Percentiles rank a stretch among this genome's conserved stretches.
Evolutionary conservation across 2,329 filamentous ascomycete species (phyloP).

Genomic region (Fusarium falciforme): DNA sequence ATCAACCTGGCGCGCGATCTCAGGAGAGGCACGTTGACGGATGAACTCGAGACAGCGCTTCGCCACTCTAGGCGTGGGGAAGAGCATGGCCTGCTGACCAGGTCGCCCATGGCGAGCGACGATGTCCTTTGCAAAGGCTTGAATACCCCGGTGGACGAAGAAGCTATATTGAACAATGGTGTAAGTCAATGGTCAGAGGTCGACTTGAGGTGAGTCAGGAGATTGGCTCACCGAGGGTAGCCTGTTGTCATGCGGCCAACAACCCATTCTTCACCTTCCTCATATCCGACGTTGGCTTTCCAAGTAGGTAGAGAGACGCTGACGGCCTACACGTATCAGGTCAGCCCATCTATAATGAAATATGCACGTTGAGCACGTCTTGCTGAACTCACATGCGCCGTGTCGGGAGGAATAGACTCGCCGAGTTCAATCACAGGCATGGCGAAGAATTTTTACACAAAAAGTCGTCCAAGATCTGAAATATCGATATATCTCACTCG

Average conservation of each 20-base stretch:
- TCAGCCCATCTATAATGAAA: not conserved
- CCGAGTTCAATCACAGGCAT: slow-evolving; percentile 69
- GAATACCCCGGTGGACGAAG: slow-evolving; percentile 88
- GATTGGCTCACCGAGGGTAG: slow-evolving; percentile 77
- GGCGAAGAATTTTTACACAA: not conserved
- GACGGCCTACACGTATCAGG: slow-evolving; percentile 73
- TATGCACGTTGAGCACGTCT: not conserved
- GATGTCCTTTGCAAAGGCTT: slow-evolving; percentile 77
- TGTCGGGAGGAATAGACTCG: slow-evolving; percentile 81
- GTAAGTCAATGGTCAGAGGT: slow-evolving; percentile 15
- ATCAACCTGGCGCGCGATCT: slow-evolving; percentile 60
- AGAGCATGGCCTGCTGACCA: slow-evolving; percentile 80
- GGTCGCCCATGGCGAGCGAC: slow-evolving; percentile 70
- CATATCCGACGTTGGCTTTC: slow-evolving; percentile 90
- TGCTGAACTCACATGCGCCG: slow-evolving; percentile 74
- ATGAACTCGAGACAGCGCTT: slow-evolving; percentile 81
- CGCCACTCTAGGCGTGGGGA: slow-evolving; percentile 79
- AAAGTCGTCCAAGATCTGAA: not conserved
- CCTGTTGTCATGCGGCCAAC: slow-evolving; percentile 85
- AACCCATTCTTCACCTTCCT: slow-evolving; percentile 93
- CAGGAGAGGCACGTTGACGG: slow-evolving; percentile 64
- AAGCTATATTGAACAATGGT: slow-evolving; percentile 71
- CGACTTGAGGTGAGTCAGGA: not conserved
- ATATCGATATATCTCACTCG: not conserved
- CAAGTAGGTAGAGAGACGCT: slow-evolving; percentile 97